A percentile compares a stretch with the other conserved stretches of the same genome.
Conservation (phyloP, 2,329 filamentous ascomycete genomes). For the Alternaria consortialis region DNA sequence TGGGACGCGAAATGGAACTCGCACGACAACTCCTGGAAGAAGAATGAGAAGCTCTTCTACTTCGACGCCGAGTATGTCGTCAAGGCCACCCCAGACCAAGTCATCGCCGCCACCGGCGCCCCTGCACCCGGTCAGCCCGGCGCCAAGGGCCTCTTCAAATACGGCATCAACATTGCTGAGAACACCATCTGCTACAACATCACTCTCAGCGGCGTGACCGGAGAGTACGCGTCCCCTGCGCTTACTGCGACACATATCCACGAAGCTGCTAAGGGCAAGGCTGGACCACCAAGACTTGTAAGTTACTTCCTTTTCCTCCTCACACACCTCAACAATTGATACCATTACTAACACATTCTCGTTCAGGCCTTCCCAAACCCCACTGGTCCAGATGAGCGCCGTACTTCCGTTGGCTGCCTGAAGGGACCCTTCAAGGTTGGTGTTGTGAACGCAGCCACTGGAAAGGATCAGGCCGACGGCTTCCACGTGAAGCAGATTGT, state of each 20-base stretch:
- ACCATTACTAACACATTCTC: not conserved
- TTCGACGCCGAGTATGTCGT: conserved; percentile 63
- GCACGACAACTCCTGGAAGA: conserved; percentile 31
- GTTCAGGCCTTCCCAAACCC: conserved; percentile 35
- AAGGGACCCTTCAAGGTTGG: conserved; percentile 41
- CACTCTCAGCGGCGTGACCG: conserved; percentile 59
- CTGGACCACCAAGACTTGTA: conserved; percentile 61
- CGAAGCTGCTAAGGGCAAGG: conserved; percentile 56
- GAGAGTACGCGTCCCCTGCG: conserved; percentile 62
- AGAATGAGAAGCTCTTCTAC: conserved; percentile 40
- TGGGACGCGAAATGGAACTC: conserved; percentile 33
- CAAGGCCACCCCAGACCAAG: conserved; percentile 60
- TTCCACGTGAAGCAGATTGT: conserved; percentile 64
- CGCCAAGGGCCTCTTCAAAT: conserved; percentile 61
- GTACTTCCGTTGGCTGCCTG: conserved; percentile 37
- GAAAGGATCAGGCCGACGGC: conserved; percentile 56
- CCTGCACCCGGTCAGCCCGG: conserved; percentile 55
- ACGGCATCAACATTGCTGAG: conserved; percentile 61
- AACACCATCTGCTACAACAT: conserved; percentile 62
- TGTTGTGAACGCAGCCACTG: conserved; percentile 44
- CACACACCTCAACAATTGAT: too few species aligned
- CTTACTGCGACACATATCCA: conserved; percentile 66
- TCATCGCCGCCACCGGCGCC: conserved; percentile 55
- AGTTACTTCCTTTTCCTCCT: conserved; percentile 23
- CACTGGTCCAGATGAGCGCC: conserved; percentile 48